phyloP scores from a whole-genome alignment of 2,329 filamentous ascomycete genomes.

The Exophiala calicioides region DNA sequence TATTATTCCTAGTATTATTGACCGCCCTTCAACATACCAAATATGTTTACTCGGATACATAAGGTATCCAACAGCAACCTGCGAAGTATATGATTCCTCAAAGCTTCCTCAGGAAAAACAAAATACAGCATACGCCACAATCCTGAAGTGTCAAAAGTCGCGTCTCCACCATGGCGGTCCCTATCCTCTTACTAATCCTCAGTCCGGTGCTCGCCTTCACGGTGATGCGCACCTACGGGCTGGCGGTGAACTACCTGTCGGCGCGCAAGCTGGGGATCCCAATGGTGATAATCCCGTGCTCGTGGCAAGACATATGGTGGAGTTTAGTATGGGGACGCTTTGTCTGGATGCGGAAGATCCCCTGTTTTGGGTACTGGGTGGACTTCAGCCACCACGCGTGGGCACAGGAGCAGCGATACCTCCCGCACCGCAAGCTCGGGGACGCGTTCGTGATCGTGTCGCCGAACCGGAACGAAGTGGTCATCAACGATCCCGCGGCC shows the following conservation, averaged over 20 bases:
- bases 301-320: slow-evolving; percentile 23
- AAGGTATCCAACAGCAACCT: no score
- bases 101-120: no score
- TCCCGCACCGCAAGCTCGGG: slow-evolving; percentile 12
- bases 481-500: slow-evolving; percentile 17
- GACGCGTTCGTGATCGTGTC: slow-evolving; percentile 20
- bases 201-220: no score
- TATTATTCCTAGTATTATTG: no score
- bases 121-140: no score
- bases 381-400: slow-evolving; percentile 17
- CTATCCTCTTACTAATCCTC: no score
- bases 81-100: no score
- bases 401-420: slow-evolving; percentile 12
- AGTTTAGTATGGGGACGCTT: slow-evolving; percentile 10
- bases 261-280: slow-evolving; percentile 22
- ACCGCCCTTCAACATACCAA: no score
- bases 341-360: slow-evolving; percentile 1
- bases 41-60: no score
- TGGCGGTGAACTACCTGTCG: slow-evolving; percentile 19
- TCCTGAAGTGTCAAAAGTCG: no score
- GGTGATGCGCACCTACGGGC: slow-evolving; percentile 8
- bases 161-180: no score
- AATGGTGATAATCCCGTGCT: slow-evolving; percentile 20
- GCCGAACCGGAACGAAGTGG: slow-evolving; percentile 19
- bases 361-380: slow-evolving; percentile 13